Conservation (phyloP, 1,284 basidiomycete genomes). For the Xerocomus amazonicus region DNA sequence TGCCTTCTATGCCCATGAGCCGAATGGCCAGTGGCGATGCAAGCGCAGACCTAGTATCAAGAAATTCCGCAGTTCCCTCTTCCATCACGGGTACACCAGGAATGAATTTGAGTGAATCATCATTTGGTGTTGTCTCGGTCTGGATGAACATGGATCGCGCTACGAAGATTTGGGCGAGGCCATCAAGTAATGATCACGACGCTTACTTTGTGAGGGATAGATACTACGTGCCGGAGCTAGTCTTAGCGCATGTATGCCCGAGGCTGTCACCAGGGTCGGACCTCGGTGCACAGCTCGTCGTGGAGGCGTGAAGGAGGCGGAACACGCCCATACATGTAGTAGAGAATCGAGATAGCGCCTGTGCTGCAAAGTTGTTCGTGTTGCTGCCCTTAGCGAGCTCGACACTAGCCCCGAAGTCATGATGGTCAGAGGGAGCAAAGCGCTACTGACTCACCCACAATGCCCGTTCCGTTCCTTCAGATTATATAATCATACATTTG, state of each 20-base stretch:
- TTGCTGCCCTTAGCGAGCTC: constrained; percentile 16
- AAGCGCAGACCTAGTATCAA: constrained; percentile 82
- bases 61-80: constrained; percentile 88
- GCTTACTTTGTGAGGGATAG: constrained; percentile 28
- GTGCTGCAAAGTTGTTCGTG: not conserved
- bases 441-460: not conserved
- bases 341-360: constrained; percentile 7
- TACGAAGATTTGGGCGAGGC: constrained; percentile 29
- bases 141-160: constrained; percentile 95
- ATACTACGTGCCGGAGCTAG: constrained; percentile 2
- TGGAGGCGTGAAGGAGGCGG: constrained; percentile 23
- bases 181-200: not conserved
- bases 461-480: no score
- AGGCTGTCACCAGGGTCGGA: constrained; percentile 37
- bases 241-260: constrained; percentile 27
- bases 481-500: no score
- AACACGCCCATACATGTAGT: constrained; percentile 26
- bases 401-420: constrained; percentile 24
- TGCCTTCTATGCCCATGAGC: constrained; percentile 91
- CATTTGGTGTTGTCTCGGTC: constrained; percentile 96
- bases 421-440: constrained; percentile 4
- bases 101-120: constrained; percentile 97
- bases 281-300: constrained; percentile 33
- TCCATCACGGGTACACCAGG: constrained; percentile 89
- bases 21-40: constrained; percentile 89